Base-by-base conservation (phyloP, 345 rosid species). In the Rhodamnia rubescens region DNA sequence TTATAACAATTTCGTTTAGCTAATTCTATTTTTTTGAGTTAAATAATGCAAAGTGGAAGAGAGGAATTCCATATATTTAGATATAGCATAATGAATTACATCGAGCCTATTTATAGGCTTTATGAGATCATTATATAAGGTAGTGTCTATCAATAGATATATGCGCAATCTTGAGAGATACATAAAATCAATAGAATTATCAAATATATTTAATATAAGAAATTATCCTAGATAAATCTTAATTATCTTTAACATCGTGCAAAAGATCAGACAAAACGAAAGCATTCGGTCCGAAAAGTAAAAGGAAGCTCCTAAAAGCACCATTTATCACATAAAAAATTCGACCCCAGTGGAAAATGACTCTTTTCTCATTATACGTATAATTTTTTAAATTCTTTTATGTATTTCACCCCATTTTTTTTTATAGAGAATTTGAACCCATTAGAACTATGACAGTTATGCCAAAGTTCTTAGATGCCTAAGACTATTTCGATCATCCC, bases 221-320 rank as follows among this genome's bases (percentile, higher is more conserved):
- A 47, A 47, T 47, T 47, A 8, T 47, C 50, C 11, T 47, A 47
- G 50, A 47, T 47, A 47, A 47, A 47, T 47, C 50, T 11, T 47
- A 47, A 47, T 47, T 9, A 47, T 47, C 50, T 2, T 1, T 8
- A 47, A 47, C 50, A 47, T 36, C 3, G 11, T 7, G 11, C 74
- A 1, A 10, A 7, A 7, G 2, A 16, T 16, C 21, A 20, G 0
- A 16, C 6, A 16, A 3, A 51, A 16, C 20, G 20, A 15, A 5
- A 6, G 54, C 54, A 6, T 53, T 16, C 1, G 15, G 20, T 53
- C 21, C 1, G 20, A 53, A 53, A 16, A 53, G 21, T 53, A 16
- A 53, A 51, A 2, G 2, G 15, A 15, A 15, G 11, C 0, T 0
- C 0, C 0, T 29, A 15, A 64, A 64, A 8, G 18, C 14, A 27